These are phyloP conservation scores for Fusarium compactum DNA, from an alignment of 2,329 filamentous ascomycete species.

Conservation along the genomic window DNA sequence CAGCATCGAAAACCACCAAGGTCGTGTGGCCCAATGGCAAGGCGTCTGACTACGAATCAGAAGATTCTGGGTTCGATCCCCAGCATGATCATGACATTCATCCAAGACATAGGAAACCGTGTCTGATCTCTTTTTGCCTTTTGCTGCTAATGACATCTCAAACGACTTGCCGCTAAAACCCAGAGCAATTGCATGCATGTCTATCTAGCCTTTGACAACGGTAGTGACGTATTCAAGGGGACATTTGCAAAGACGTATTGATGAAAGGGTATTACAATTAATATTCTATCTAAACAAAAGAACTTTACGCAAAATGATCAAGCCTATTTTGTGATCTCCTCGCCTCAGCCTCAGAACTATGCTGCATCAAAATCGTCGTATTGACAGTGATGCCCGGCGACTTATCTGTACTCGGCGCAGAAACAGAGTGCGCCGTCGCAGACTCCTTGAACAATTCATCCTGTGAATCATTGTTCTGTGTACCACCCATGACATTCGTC, in stretches of 20 bases:
- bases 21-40: slow-evolving; percentile 44
- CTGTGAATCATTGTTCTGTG: slow-evolving; percentile 41
- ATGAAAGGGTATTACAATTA: slow-evolving; percentile 1
- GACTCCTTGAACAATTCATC: slow-evolving; percentile 40
- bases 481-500: slow-evolving; percentile 42
- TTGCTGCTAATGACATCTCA: no score
- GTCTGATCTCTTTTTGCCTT: no score
- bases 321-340: slow-evolving; percentile 9
- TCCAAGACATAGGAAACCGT: fast-evolving
- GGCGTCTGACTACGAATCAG: slow-evolving; percentile 49
- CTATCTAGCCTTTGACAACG: no score
- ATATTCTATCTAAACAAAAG: not conserved
- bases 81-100: slow-evolving; percentile 30
- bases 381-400: slow-evolving; percentile 34
- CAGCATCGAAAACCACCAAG: not conserved
- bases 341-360: slow-evolving; percentile 9
- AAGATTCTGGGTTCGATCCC: slow-evolving; percentile 48
- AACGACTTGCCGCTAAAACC: no score
- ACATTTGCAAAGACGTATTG: no score
- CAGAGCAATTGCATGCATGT: no score
- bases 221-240: no score
- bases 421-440: not conserved
- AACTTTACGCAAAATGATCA: slow-evolving; percentile 15
- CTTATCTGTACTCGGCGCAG: slow-evolving; percentile 9
- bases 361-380: slow-evolving; percentile 38